Base-by-base conservation (phyloP, 2,329 filamentous ascomycete genomes). In the Colletotrichum somersetense region DNA sequence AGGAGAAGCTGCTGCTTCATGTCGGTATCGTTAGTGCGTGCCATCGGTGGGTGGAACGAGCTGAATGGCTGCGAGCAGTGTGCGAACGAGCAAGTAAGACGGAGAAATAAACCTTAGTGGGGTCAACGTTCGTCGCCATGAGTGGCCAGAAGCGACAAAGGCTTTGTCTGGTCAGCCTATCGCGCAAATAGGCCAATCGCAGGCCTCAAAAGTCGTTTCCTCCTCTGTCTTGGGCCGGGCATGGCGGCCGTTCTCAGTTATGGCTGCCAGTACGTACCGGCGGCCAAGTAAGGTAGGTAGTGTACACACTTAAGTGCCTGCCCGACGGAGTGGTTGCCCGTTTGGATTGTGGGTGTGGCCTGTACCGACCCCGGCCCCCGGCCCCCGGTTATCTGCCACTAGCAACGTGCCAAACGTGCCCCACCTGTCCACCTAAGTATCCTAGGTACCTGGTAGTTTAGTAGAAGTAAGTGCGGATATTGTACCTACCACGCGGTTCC, bases 161-260 rank as follows among this genome's bases (percentile, higher is more conserved):
- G 38, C 16, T 40, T 12, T 42, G 5, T 42, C 40, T 16, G 20
- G 52, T 68, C 66, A 68, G 65, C 65, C 65, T 53, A 64, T 53
- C 59, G 58, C 69, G 69, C 58, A 69, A 69, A 72, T 33, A n/a
- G 33, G 38, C 70, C 70, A 72, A 69, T 72, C 20, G 18, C 26
- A 42, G 12, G 10, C n/a, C 38, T 50, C 35, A n/a, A 48, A 42
- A 35, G 16, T 69, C 66, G 38, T 64, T 53, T 55, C 48, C 46
- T 16, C 26, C 38, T 72, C 66, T 59, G 69, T 38, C 44, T 72
- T 64, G 46, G 46, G 35, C 65, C 69, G 20, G 44, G 44, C 20
- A 8, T 42, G 35, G 46, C n/a, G 30, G 42, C 42, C 50, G 50
- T 63, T 50, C 38, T n/a, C 40, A 40, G 66, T 57, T n/a, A n/a